Base-by-base conservation (phyloP, 495 filamentous ascomycete species). In the Cercophora samala region DNA sequence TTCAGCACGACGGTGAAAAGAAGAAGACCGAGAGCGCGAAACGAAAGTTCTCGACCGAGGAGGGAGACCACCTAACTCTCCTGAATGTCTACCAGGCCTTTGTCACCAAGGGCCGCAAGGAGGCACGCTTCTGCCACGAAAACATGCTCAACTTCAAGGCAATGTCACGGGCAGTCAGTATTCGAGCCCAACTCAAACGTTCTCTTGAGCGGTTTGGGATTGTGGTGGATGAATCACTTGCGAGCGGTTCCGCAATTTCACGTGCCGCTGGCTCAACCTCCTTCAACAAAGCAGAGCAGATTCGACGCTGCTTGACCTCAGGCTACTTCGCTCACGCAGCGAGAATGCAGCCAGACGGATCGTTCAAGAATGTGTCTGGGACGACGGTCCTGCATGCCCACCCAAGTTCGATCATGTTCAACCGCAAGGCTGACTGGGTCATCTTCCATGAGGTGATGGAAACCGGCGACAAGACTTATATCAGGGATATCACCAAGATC, bases 311-410 rank as follows among this genome's bases (percentile, higher is more conserved):
- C 79, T 84, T 99, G 54, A 94, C 94, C 17, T 86, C 89, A 9
- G 95, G 96, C 1, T 99, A 91, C 76, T 99, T 99, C 79, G 90
- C 95, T 2, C 94, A 98, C 78, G 96, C 93, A 13, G 96, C 95
- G 24, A 87, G 90, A 76, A 97, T 98, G 94, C 91, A 96, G 76
- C 85, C 93, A 0, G 95, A 99, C 82, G 95, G 95, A 19, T 92
- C 86, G 17, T 98, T 97, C 72, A 87, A 85, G 70, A 93, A 91
- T 25, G 87, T 96, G 56, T 89, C 86, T 64, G 93, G 91, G 13
- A 87, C 86, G 6, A 84, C 80, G 53, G 85, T 86, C 55, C 80
- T 99, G 46, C 87, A 96, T 81, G 92, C 93, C 21, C 95, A 99
- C 79, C 96, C 95, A 3, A 96, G 87, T 72, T 95, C 91, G 19